phyloP scores from a whole-genome alignment of 192 early-diverging fungal species.

The Pecoramyces ruminantium region DNA sequence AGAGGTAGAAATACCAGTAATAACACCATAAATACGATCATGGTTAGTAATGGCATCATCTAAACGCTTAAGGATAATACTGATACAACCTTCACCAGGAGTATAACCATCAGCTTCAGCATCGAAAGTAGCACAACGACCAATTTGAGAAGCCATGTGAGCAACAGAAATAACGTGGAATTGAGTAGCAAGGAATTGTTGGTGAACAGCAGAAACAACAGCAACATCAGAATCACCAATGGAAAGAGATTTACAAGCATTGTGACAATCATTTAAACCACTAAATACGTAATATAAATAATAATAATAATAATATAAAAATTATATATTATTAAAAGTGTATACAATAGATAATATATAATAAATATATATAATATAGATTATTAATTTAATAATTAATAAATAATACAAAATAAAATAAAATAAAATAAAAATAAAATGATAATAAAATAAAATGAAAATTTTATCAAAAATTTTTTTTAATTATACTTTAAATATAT shows the following conservation, averaged over 20 bases:
- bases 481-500: too few species aligned
- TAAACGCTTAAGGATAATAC: constrained; percentile 12
- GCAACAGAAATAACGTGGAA: not conserved
- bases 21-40: constrained; percentile 14
- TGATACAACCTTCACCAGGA: constrained; percentile 13
- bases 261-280: constrained; percentile 9
- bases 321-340: too few species aligned
- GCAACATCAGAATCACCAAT: constrained; percentile 12
- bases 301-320: not conserved
- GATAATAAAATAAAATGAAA: too few species aligned
- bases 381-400: too few species aligned
- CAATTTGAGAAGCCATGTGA: constrained; percentile 7
- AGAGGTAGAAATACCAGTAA: constrained; percentile 8
- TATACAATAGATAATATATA: not conserved
- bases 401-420: too few species aligned
- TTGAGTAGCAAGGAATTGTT: constrained; percentile 5
- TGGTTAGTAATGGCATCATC: constrained; percentile 8
- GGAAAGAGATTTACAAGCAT: constrained; percentile 9
- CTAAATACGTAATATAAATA: not conserved
- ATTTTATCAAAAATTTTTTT: too few species aligned
- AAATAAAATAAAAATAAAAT: too few species aligned
- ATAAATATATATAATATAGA: too few species aligned
- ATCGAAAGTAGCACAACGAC: constrained; percentile 10
- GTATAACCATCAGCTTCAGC: constrained; percentile 18
- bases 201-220: constrained; percentile 8